Conservation (phyloP, 805 yeast genomes). For the Candida ovalis region DNA sequence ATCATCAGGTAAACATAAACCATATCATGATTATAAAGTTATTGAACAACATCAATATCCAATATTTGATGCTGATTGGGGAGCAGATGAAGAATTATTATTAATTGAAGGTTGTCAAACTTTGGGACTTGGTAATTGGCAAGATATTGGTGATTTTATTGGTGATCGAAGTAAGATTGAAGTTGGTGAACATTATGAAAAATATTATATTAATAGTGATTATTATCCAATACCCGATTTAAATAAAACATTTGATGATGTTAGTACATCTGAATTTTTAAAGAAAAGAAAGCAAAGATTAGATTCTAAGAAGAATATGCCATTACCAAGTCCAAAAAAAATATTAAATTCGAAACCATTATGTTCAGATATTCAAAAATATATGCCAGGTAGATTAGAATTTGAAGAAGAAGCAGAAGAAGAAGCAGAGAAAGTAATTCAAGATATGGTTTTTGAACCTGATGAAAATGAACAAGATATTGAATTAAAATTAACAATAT, state of each 20-base stretch:
- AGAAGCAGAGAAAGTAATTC: slow-evolving; percentile 90
- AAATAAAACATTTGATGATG: slow-evolving; percentile 59
- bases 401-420: slow-evolving; percentile 96
- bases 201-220: slow-evolving; percentile 62
- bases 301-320: slow-evolving; percentile 66
- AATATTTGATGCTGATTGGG: slow-evolving; percentile 87
- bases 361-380: slow-evolving; percentile 96
- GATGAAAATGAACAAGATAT: slow-evolving; percentile 88
- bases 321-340: slow-evolving; percentile 82
- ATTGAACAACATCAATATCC: slow-evolving; percentile 96
- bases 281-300: slow-evolving; percentile 64
- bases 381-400: slow-evolving; percentile 97
- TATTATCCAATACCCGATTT: slow-evolving; percentile 89
- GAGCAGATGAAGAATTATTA: slow-evolving; percentile 94
- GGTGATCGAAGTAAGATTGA: slow-evolving; percentile 92
- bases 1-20: slow-evolving; percentile 80
- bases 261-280: slow-evolving; percentile 67
- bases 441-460: slow-evolving; percentile 93
- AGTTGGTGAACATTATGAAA: slow-evolving; percentile 77
- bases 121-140: slow-evolving; percentile 95
- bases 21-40: slow-evolving; percentile 88
- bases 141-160: slow-evolving; percentile 93
- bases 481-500: slow-evolving; percentile 79
- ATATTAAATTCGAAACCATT: slow-evolving; percentile 91
- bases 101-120: slow-evolving; percentile 90